phyloP scores from a whole-genome alignment of 495 filamentous ascomycete species.

The Bryoglossum gracile region DNA sequence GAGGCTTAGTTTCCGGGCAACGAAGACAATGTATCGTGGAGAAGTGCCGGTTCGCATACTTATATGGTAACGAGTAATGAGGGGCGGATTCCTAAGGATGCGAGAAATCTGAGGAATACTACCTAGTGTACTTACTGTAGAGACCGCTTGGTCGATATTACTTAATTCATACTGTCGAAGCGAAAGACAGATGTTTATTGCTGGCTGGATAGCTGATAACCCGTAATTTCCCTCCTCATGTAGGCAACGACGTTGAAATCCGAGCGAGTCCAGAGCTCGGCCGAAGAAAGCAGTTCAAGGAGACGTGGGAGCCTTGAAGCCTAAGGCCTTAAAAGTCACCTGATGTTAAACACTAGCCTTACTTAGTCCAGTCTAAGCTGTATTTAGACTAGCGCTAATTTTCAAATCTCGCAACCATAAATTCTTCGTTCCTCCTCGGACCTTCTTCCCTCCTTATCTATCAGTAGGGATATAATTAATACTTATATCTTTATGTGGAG shows the following conservation, averaged over 20 bases:
- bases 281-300: too few species aligned
- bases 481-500: constrained; percentile 36
- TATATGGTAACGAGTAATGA: not conserved
- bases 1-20: not conserved
- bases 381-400: constrained; percentile 2
- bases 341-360: too few species aligned
- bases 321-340: too few species aligned
- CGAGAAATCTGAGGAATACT: not conserved
- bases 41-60: not conserved
- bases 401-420: constrained; percentile 7
- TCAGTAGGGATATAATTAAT: constrained; percentile 38
- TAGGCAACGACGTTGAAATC: too few species aligned
- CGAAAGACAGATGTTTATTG: too few species aligned
- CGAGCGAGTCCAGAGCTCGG: too few species aligned
- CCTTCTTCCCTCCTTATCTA: constrained; percentile 36
- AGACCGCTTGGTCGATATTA: too few species aligned
- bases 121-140: too few species aligned
- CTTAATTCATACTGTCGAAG: too few species aligned
- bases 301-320: too few species aligned
- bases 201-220: too few species aligned
- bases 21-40: not conserved
- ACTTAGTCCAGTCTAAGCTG: not conserved
- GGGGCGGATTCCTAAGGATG: not conserved
- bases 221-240: too few species aligned
- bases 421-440: constrained; percentile 1